Evolutionary conservation across 2,329 filamentous ascomycete species (phyloP).

Genomic region (Penicillium italicum): DNA sequence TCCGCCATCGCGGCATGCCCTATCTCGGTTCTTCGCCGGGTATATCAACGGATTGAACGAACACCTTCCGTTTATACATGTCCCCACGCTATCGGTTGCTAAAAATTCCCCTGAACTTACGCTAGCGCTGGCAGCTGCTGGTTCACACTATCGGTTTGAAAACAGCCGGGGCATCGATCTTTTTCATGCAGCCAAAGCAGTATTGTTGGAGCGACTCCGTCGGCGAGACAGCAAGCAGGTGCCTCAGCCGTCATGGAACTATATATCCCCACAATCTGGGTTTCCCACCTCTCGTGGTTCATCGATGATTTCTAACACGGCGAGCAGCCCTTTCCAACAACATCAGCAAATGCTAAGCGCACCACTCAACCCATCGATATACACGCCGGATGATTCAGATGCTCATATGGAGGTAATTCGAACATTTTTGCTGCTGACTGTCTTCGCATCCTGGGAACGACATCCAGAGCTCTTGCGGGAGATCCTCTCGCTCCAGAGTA

Average conservation of each 20-base stretch:
- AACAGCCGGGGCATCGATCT: slow-evolving; percentile 53
- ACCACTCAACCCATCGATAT: slow-evolving; percentile 34
- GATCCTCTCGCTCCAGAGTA: slow-evolving; percentile 55
- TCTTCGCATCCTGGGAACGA: slow-evolving; percentile 58
- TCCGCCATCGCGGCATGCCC: slow-evolving; percentile 48
- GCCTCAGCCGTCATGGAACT: slow-evolving; percentile 42
- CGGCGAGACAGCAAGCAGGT: slow-evolving; percentile 48
- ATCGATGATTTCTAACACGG: slow-evolving; percentile 42
- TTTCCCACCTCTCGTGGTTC: slow-evolving; percentile 41
- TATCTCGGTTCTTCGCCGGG: slow-evolving; percentile 50
- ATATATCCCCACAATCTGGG: slow-evolving; percentile 36
- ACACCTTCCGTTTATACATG: slow-evolving; percentile 52
- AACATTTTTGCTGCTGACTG: slow-evolving; percentile 53
- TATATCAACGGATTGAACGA: slow-evolving; percentile 52
- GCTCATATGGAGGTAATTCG: slow-evolving; percentile 50
- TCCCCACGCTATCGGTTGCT: slow-evolving; percentile 47
- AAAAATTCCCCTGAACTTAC: slow-evolving; percentile 48
- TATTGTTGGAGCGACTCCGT: slow-evolving; percentile 52
- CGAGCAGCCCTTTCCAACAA: slow-evolving; percentile 44
- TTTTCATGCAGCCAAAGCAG: slow-evolving; percentile 55
- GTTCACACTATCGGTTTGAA: slow-evolving; percentile 49
- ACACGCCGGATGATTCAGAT: slow-evolving; percentile 42
- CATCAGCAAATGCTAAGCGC: slow-evolving; percentile 32
- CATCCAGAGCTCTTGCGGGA: slow-evolving; percentile 56
- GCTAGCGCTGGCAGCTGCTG: slow-evolving; percentile 51